Conservation (phyloP, 306 rosid species). For the Trichosanthes truncata region DNA sequence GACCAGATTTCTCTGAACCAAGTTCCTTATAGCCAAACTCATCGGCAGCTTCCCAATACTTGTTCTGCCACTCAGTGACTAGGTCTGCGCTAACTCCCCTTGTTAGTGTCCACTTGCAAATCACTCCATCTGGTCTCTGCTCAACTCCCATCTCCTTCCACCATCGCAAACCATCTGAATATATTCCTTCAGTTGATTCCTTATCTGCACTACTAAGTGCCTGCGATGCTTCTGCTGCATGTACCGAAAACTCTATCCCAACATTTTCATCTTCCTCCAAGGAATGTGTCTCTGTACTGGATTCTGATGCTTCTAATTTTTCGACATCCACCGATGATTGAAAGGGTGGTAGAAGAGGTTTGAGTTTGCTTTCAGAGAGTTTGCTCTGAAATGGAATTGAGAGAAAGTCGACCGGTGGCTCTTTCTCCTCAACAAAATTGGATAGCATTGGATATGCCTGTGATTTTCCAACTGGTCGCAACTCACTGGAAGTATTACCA, state of each 20-base stretch:
- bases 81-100: constrained; percentile 82
- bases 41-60: constrained; percentile 92
- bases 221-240: constrained; percentile 63
- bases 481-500: constrained; percentile 22
- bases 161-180: constrained; percentile 66
- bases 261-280: constrained; percentile 41
- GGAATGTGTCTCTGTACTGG: constrained; percentile 31
- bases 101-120: constrained; percentile 78
- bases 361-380: constrained; percentile 21
- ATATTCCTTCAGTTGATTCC: constrained; percentile 39
- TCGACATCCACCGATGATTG: constrained; percentile 52
- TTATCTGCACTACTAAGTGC: constrained; percentile 43
- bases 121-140: constrained; percentile 74
- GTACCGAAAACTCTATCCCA: constrained; percentile 36
- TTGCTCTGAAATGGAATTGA: constrained; percentile 65
- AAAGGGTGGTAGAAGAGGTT: constrained; percentile 53
- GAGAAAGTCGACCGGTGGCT: constrained; percentile 33
- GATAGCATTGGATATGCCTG: constrained; percentile 20
- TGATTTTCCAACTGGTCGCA: constrained; percentile 28
- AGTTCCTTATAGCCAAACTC: constrained; percentile 90
- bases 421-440: constrained; percentile 57
- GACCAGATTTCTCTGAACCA: constrained; percentile 96
- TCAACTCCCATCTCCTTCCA: constrained; percentile 88
- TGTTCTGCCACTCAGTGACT: constrained; percentile 78
- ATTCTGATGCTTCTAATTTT: constrained; percentile 24